phyloP scores from a whole-genome alignment of 257 asterid genomes.

The Ilex aquifolium region DNA sequence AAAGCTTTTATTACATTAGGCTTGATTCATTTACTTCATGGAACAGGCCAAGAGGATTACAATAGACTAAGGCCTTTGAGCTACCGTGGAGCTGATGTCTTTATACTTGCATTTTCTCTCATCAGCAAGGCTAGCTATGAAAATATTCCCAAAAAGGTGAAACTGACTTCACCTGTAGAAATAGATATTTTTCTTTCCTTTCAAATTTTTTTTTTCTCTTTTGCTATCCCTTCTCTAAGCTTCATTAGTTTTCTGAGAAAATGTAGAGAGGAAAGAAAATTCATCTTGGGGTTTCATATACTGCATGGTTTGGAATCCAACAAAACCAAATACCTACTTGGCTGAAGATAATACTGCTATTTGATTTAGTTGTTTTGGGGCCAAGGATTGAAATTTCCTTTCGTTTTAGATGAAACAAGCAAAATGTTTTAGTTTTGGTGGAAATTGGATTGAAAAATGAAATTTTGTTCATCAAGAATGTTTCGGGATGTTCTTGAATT shows the following conservation, averaged over 20 bases:
- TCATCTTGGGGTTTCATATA: not conserved
- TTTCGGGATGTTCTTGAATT: no score
- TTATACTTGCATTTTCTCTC: constrained; percentile 85
- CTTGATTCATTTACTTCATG: constrained; percentile 6
- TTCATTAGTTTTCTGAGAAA: no score
- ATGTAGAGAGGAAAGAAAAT: no score
- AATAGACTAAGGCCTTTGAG: constrained; percentile 75
- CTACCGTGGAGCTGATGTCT: constrained; percentile 94
- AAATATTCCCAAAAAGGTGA: constrained; percentile 69
- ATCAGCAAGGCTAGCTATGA: constrained; percentile 90
- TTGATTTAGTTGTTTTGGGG: no score
- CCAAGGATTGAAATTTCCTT: no score
- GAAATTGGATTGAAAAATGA: no score
- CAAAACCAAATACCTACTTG: no score
- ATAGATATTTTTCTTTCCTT: not conserved
- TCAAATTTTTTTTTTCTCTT: not conserved
- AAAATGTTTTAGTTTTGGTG: no score
- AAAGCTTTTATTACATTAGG: constrained; percentile 11
- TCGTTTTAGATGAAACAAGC: no score
- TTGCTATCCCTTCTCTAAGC: not conserved
- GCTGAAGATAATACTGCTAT: no score
- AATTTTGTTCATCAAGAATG: no score
- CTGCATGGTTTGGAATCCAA: no score
- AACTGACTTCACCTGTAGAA: not conserved
- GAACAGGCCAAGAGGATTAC: constrained; percentile 39